Evolutionary conservation across 2,329 filamentous ascomycete genomes (phyloP), one percentile per base, ranked within the genome.

Genomic region (Sporothrix brasiliensis): DNA sequence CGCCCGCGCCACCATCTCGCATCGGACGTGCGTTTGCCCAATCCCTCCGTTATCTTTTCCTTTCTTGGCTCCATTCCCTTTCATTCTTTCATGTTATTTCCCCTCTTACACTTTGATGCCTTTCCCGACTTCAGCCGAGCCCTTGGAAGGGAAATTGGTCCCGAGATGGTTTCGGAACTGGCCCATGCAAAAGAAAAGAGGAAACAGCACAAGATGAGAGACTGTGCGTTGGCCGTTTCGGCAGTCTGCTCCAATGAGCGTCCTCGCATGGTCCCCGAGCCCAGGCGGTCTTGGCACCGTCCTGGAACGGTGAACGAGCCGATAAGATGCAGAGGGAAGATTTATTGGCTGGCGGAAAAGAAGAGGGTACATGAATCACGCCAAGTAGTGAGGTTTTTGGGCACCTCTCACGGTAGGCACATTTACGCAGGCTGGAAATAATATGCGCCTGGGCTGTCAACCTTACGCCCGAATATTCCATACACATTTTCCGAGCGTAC

Each of bases 111-210:
- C 41, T 3, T 11, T 11, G 14, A 41, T 10, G 30, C 34, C 11
- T 44, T 34, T 63, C 21, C 70, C 70, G 70, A 69, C 47, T 69
- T 71, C 61, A 69, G 54, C 70, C 70, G 70, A 71, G 34, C 27
- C 21, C 4, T 24, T 41, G 39, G 7, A 50, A 24, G 39, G 50
- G 49, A 16, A 30, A 58, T 71, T 30, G 56, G 34, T 63, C 60
- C 69, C 66, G 56, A 63, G 58, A 47, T 65, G 65, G 54, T 16
- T 39, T 68, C 69, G 69, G 65, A 53, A 71, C 34, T 56, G 65
- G 69, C 13, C 47, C 13, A 24, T 13, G 50, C n/a, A 52, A 66
- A 52, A 60, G 60, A 39, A 63, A 63, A 10, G 27, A 4, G 54
- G 54, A 58, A n/a, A n/a, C 24, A 9, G 10, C 13, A 58, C 16